Base-by-base conservation (phyloP, 2,329 filamentous ascomycete genomes). In the Pseudocercospora crystallina region DNA sequence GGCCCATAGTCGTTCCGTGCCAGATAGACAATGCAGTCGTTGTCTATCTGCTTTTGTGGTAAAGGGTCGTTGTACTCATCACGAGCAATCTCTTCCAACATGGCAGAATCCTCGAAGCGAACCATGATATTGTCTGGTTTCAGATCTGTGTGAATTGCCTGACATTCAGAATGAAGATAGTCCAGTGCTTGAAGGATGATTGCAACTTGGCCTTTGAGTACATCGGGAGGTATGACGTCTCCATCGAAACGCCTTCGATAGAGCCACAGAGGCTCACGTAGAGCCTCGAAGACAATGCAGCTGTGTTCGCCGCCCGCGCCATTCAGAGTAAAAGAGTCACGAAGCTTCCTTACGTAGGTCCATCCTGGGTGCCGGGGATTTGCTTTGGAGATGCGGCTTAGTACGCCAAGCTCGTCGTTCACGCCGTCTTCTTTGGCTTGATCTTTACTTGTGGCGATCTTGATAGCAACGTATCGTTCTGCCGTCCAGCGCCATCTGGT, bases 111-210 rank as follows among this genome's bases (percentile, higher is more conserved):
- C 34, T 60, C 54, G 40, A 61, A 30, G 26, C 41, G 51, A 9
- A 60, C 20, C 52, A 61, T 53, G 31, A 61, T 56, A 33, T 61
- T 61, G 34, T 54, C 47, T 26, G 50, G 49, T 30, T 58, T 60
- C 9, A 60, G 26, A 46, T 61, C 59, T 59, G 60, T 62, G 40
- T 65, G 62, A n/a, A 62, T 52, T 7, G 64, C 30, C 13, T 56
- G 45, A 9, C 43, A 47, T 36, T 66, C 54, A 12, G 57, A 49
- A 39, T 65, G 63, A 10, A 66, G 53, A 46, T 49, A 64, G 31
- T 64, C 59, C 14, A 65, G 56, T 9, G 57, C 60, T 11, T 48
- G 15, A 12, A 66, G 46, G 7, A 45, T 36, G 32, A 44, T 50
- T 37, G 39, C 32, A n/a, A 53, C 17, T 9, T 39, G 32, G 2